Evolutionary conservation across 2,329 filamentous ascomycete species (phyloP).

Genomic region (Alternaria metachromatica): DNA sequence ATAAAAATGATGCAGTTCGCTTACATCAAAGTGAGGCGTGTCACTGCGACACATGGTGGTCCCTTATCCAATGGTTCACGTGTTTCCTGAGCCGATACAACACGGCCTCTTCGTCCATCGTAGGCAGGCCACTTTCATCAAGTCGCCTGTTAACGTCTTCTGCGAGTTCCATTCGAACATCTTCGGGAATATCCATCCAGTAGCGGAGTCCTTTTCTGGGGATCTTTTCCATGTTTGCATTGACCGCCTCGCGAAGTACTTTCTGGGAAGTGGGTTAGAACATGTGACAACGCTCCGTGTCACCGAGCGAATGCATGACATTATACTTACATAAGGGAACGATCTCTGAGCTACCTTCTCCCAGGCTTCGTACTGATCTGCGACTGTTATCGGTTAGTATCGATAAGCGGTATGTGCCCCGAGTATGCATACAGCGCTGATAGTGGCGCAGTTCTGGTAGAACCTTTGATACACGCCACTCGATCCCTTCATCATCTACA

Average conservation of each 20-base stretch:
- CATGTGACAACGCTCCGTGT: not conserved
- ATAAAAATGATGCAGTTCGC: not conserved
- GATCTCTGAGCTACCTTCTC: not conserved
- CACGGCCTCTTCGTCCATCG: slow-evolving; percentile 3
- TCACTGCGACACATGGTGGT: not conserved
- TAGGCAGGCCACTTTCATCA: not conserved
- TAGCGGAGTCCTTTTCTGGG: not conserved
- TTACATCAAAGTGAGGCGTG: not conserved
- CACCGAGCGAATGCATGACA: not conserved
- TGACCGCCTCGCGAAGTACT: slow-evolving; percentile 3
- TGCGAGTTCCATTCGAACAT: not conserved
- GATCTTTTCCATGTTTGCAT: not conserved
- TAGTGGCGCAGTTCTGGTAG: slow-evolving; percentile 5
- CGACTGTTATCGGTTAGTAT: not conserved
- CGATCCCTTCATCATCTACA: slow-evolving; percentile 2
- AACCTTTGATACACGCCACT: slow-evolving; percentile 8
- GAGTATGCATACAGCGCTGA: slow-evolving; percentile 1
- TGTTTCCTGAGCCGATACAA: slow-evolving; percentile 7
- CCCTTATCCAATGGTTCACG: slow-evolving; percentile 9
- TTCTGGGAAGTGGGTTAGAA: not conserved
- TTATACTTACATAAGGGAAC: not conserved
- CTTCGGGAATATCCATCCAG: slow-evolving; percentile 8
- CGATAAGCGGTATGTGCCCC: not conserved
- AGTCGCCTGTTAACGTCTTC: slow-evolving; percentile 5
- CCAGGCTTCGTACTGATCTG: not conserved